Conservation (phyloP, 2,329 filamentous ascomycete species). For the Talaromyces sp. region DNA sequence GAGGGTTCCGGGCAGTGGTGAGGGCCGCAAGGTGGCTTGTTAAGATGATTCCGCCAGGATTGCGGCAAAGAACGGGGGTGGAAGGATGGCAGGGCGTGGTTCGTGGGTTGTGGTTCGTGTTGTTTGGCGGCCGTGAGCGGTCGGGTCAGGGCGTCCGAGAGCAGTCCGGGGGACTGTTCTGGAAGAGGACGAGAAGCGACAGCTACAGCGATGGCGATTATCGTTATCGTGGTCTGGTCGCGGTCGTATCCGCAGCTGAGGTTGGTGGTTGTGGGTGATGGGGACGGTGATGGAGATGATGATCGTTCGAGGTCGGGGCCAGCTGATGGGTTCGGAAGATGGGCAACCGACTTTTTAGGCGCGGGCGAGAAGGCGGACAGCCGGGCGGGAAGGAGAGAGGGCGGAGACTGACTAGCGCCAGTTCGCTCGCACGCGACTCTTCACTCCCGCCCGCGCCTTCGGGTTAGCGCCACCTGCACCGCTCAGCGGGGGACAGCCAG, state of each 20-base stretch:
- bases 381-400: neutral
- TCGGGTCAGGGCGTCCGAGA: neutral
- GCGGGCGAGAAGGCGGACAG: neutral
- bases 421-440: neutral
- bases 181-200: neutral
- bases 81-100: neutral
- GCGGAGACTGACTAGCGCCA: neutral
- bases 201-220: neutral
- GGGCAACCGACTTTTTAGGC: neutral
- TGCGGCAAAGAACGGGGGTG: neutral
- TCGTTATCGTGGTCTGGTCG: neutral
- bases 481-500: neutral
- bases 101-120: neutral
- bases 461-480: neutral
- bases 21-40: conserved; percentile 1
- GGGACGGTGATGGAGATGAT: conserved; percentile 4
- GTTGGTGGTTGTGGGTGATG: conserved; percentile 6
- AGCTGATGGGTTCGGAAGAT: neutral
- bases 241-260: neutral
- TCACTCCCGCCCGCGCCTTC: neutral
- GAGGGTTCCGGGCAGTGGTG: conserved; percentile 6
- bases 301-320: neutral
- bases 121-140: neutral
- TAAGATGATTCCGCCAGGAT: neutral
- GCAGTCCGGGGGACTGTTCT: neutral